Percentiles rank a stretch among this genome's conserved stretches.
Conservation (phyloP, 805 yeast genomes). For the Clavispora carvajalis region DNA sequence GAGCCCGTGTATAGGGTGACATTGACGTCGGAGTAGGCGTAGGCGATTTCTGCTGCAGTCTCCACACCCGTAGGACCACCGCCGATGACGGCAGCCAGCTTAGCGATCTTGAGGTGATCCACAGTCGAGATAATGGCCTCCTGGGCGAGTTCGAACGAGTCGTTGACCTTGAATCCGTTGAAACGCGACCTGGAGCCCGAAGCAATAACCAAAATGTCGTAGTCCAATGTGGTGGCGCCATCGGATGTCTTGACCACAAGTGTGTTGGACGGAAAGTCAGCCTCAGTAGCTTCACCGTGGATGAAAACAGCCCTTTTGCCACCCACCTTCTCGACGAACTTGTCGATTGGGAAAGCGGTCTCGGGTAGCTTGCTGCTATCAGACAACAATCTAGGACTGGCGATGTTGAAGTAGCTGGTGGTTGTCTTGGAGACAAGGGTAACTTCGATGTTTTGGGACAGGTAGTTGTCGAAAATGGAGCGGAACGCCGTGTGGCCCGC, state of each 20-base stretch:
- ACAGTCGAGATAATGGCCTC: constrained; percentile 14
- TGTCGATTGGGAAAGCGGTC: constrained; percentile 15
- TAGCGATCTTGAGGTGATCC: constrained; percentile 16
- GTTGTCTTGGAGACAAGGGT: constrained; percentile 23
- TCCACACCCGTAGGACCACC: constrained; percentile 39
- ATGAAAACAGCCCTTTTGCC: constrained; percentile 15
- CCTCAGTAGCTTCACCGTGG: constrained; percentile 20
- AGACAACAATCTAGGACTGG: constrained; percentile 29
- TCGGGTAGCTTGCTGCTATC: constrained; percentile 19
- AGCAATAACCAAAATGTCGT: constrained; percentile 33
- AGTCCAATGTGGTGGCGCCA: constrained; percentile 10
- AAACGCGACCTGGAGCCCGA: constrained; percentile 22
- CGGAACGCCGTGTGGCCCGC: constrained; percentile 28
- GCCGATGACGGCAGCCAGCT: constrained; percentile 32
- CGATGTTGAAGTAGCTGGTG: constrained; percentile 20
- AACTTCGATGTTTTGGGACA: constrained; percentile 8
- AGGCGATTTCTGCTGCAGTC: constrained; percentile 32
- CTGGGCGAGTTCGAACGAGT: constrained; percentile 11
- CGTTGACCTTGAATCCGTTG: constrained; percentile 24
- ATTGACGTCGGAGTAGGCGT: constrained; percentile 9
- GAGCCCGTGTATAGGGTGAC: constrained; percentile 25
- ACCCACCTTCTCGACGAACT: constrained; percentile 14
- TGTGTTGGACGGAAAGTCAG: constrained; percentile 21
- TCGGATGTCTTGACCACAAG: constrained; percentile 11
- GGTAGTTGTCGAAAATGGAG: constrained; percentile 8